These are phyloP conservation scores for Cercospora sojina DNA, from an alignment of 2,329 filamentous ascomycete genomes.

Conservation along the genomic window DNA sequence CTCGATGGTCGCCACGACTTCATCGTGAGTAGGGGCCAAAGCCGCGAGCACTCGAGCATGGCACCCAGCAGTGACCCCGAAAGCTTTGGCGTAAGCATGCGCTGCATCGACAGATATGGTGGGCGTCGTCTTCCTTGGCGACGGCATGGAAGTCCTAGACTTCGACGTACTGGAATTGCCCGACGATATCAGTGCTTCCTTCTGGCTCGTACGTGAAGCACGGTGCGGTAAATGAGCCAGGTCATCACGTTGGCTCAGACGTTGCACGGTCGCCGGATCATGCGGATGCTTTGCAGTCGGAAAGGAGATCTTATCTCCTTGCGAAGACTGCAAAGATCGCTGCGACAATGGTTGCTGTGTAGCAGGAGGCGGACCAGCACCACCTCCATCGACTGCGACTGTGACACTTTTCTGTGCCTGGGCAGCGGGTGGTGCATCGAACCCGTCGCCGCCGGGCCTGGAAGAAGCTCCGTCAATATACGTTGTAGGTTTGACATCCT, in stretches of 20 bases:
- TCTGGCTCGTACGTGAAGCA: slow-evolving; percentile 16
- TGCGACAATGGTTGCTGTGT: slow-evolving; percentile 31
- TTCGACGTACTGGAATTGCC: not conserved
- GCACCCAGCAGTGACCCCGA: slow-evolving; percentile 19
- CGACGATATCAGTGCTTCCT: slow-evolving; percentile 3
- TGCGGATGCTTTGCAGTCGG: slow-evolving; percentile 75
- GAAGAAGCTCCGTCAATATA: slow-evolving; percentile 5
- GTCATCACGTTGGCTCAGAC: slow-evolving; percentile 64
- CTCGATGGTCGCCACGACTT: slow-evolving; percentile 59
- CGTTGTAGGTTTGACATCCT: slow-evolving; percentile 23
- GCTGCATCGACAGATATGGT: not conserved
- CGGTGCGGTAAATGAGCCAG: slow-evolving; percentile 20
- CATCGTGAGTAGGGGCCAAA: slow-evolving; percentile 44
- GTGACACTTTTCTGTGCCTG: slow-evolving; percentile 2
- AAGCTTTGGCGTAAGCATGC: slow-evolving; percentile 29
- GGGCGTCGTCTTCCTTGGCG: not conserved
- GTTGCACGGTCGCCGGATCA: slow-evolving; percentile 61
- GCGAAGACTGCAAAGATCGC: slow-evolving; percentile 39
- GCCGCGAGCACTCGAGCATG: slow-evolving; percentile 39
- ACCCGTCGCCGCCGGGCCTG: slow-evolving; percentile 15
- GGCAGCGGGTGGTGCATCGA: slow-evolving; percentile 17
- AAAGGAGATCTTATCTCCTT: slow-evolving; percentile 59
- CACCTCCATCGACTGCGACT: not conserved
- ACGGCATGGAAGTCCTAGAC: slow-evolving; percentile 1
- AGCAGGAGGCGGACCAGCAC: slow-evolving; percentile 7